Conservation (phyloP, 345 rosid species). For the Eucalyptus cloeziana region DNA sequence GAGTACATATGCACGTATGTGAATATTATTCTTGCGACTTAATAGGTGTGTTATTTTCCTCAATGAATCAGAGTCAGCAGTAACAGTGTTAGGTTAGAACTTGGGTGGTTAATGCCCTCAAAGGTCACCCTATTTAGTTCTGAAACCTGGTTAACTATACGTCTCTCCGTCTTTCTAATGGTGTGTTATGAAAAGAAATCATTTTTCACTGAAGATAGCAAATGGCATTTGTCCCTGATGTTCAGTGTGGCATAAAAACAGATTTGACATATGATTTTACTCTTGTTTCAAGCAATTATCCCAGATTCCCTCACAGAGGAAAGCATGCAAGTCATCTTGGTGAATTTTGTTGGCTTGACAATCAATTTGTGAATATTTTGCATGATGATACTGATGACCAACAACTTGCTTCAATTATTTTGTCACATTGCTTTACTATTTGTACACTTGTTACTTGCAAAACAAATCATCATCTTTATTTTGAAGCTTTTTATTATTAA, state of each 20-base stretch:
- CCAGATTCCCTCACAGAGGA: background rate
- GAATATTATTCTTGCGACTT: background rate
- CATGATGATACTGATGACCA: background rate
- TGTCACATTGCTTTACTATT: background rate
- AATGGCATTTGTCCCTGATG: background rate
- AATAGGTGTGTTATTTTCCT: background rate
- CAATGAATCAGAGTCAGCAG: background rate
- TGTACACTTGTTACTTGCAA: background rate
- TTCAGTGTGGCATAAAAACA: background rate
- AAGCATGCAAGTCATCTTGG: background rate
- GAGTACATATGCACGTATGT: background rate
- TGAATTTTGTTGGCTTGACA: background rate
- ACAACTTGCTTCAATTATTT: background rate
- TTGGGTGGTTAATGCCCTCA: background rate
- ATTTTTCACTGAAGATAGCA: background rate
- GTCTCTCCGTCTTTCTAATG: background rate
- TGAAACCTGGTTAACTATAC: background rate
- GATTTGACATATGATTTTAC: background rate
- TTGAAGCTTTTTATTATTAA: background rate
- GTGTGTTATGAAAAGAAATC: background rate
- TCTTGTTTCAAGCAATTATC: background rate
- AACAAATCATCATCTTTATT: background rate
- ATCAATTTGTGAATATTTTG: background rate
- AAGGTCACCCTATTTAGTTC: background rate
- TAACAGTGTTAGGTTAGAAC: background rate